Evolutionary conservation across 805 yeast species (phyloP).

Genomic region (Starmerella apicola): DNA sequence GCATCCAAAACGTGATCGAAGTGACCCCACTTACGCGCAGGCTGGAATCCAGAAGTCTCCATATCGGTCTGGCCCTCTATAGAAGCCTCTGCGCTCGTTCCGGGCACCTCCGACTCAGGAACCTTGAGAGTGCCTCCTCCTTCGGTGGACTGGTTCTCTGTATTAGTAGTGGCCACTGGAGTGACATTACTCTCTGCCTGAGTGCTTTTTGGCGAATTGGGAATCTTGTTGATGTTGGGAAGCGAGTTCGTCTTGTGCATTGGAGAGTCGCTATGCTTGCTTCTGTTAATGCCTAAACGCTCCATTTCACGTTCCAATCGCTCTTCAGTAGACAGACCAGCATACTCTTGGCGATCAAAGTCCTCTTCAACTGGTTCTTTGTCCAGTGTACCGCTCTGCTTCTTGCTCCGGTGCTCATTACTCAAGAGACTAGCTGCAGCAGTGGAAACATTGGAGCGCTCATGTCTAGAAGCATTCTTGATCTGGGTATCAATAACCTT

Average conservation of each 20-base stretch:
- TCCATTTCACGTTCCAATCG: neutral
- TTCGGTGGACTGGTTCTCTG: neutral
- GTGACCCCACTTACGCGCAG: slow-evolving; percentile 21
- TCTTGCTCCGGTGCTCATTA: neutral
- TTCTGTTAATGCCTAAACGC: neutral
- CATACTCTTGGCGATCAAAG: neutral
- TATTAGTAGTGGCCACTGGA: neutral
- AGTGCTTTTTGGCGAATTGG: neutral
- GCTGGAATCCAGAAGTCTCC: slow-evolving; percentile 3
- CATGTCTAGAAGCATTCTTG: neutral
- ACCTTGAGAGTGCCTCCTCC: too few relatives aligned
- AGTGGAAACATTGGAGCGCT: neutral
- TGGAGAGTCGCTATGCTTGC: too few relatives aligned
- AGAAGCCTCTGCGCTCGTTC: neutral
- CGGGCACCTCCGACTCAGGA: too few relatives aligned
- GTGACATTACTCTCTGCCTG: neutral
- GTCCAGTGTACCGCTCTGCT: neutral
- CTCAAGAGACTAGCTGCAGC: neutral
- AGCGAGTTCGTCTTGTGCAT: too few relatives aligned
- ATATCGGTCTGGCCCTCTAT: neutral
- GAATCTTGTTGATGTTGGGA: neutral
- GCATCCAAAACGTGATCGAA: slow-evolving; percentile 48
- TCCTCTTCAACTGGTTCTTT: neutral
- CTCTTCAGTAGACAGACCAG: neutral
- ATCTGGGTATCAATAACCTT: neutral